Percentiles rank a stretch among this genome's conserved stretches.
phyloP scores from a whole-genome alignment of 371 early-diverging fungal species.

The Chytridium lagenaria region DNA sequence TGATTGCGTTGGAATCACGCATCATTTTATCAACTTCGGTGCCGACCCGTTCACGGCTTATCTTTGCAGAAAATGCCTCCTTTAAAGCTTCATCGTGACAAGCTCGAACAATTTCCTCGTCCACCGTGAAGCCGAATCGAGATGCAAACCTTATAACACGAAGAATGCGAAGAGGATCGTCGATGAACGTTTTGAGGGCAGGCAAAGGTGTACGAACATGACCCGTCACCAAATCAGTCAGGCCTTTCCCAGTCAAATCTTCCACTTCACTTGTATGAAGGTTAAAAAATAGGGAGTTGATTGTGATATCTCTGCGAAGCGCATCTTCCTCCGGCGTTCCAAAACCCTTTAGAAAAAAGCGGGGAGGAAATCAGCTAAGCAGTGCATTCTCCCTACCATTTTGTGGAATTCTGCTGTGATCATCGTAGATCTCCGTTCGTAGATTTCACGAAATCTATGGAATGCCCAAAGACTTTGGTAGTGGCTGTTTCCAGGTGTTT shows the following conservation, averaged over 20 bases:
- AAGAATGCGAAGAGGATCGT: slow-evolving; percentile 98
- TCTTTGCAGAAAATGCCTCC: slow-evolving; percentile 78
- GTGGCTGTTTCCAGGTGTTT: slow-evolving; percentile 99
- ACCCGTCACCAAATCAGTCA: slow-evolving; percentile 74
- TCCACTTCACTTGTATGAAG: slow-evolving; percentile 87
- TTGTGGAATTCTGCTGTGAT: slow-evolving; percentile 86
- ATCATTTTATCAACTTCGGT: slow-evolving; percentile 97
- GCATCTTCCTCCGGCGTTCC: slow-evolving; percentile 98
- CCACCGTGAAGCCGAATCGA: slow-evolving; percentile 85
- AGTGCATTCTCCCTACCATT: slow-evolving; percentile 33
- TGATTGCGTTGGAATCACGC: slow-evolving; percentile 42
- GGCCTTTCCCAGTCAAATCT: slow-evolving; percentile 87
- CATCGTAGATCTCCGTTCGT: slow-evolving; percentile 90
- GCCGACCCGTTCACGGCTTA: slow-evolving; percentile 96
- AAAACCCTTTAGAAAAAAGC: slow-evolving; percentile 66
- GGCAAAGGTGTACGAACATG: slow-evolving; percentile 91
- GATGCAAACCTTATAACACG: slow-evolving; percentile 96
- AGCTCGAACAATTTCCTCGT: slow-evolving; percentile 71
- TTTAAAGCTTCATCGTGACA: slow-evolving; percentile 28
- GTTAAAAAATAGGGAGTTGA: slow-evolving; percentile 99
- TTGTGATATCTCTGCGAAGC: slow-evolving; percentile 95
- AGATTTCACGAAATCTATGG: slow-evolving; percentile 97
- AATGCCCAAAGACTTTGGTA: slow-evolving; percentile 76
- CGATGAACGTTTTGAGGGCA: slow-evolving; percentile 92
- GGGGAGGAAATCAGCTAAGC: not conserved